phyloP scores from a whole-genome alignment of 2,329 filamentous ascomycete genomes.

The Diaporthe sp. region DNA sequence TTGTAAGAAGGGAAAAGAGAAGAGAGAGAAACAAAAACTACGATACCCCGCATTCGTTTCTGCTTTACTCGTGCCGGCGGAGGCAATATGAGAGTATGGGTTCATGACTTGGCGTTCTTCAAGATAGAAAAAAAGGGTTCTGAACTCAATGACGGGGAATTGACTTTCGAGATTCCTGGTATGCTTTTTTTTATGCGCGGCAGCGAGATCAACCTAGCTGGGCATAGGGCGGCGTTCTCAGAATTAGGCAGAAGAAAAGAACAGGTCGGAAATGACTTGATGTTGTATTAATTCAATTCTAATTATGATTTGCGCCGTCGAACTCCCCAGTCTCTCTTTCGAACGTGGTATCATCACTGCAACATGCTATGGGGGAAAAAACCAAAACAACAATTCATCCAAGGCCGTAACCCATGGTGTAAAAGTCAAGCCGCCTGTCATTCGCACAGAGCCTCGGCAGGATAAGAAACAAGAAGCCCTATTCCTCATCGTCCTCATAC shows the following conservation, averaged over 20 bases:
- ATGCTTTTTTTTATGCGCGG: neutral
- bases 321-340: slow-evolving; percentile 3
- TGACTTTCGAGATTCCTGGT: slow-evolving; percentile 1
- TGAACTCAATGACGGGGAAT: neutral
- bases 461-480: slow-evolving; percentile 26
- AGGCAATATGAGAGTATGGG: slow-evolving; percentile 25
- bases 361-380: slow-evolving; percentile 16
- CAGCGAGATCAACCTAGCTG: neutral
- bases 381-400: slow-evolving; percentile 15
- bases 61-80: slow-evolving; percentile 24
- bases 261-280: slow-evolving; percentile 6
- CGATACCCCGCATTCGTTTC: slow-evolving; percentile 36
- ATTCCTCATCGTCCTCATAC: slow-evolving; percentile 69
- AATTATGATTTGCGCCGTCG: slow-evolving; percentile 13
- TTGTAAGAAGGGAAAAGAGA: neutral
- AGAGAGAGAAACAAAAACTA: neutral
- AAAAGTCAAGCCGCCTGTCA: slow-evolving; percentile 21
- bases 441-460: slow-evolving; percentile 1
- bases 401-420: slow-evolving; percentile 16
- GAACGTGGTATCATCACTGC: slow-evolving; percentile 39
- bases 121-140: slow-evolving; percentile 8
- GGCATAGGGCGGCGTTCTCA: slow-evolving; percentile 34
- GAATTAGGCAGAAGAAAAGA: neutral
- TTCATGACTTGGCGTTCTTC: slow-evolving; percentile 31
- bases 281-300: slow-evolving; percentile 23